These are phyloP conservation scores for Scytalidium lignicola DNA, from an alignment of 2,329 filamentous ascomycete species.

Conservation along the genomic window DNA sequence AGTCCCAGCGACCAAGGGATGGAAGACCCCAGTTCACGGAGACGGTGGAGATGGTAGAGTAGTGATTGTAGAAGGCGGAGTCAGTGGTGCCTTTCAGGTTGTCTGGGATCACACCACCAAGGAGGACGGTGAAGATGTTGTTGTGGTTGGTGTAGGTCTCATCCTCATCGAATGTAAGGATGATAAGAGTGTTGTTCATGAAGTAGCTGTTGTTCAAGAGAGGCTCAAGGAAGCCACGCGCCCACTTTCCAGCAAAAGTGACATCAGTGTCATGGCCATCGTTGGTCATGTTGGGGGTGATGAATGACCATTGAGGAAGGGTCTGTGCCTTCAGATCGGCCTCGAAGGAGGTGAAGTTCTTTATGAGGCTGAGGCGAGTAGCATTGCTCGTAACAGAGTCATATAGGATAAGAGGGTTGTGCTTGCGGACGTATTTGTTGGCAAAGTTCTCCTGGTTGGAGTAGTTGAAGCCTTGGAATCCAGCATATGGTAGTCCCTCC, in stretches of 20 bases:
- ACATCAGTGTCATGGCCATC: conserved; percentile 56
- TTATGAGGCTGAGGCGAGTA: conserved; percentile 50
- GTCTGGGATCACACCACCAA: conserved; percentile 46
- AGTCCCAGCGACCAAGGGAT: conserved; percentile 36
- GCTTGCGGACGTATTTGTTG: conserved; percentile 60
- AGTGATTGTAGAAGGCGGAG: conserved; percentile 41
- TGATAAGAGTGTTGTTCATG: conserved; percentile 46
- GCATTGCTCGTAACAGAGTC: conserved; percentile 45
- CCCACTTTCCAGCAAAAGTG: conserved; percentile 43
- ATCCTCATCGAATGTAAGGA: conserved; percentile 53
- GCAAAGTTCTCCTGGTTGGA: conserved; percentile 47
- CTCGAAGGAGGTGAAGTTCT: conserved; percentile 58
- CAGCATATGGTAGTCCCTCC: conserved; percentile 45
- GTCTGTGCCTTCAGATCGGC: conserved; percentile 48
- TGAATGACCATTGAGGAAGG: conserved; percentile 60
- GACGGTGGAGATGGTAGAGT: conserved; percentile 32
- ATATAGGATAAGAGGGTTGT: conserved; percentile 48
- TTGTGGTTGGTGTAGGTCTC: conserved; percentile 45
- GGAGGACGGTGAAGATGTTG: conserved; percentile 45
- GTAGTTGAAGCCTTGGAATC: conserved; percentile 39
- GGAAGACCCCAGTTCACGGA: conserved; percentile 35
- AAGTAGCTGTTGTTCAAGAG: conserved; percentile 45
- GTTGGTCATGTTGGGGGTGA: conserved; percentile 58
- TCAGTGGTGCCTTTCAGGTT: conserved; percentile 44
- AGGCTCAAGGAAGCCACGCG: conserved; percentile 44